Percentiles rank a stretch among this genome's conserved stretches.
Conservation (phyloP, 2,329 filamentous ascomycete species). For the Coleophoma cylindrospora region DNA sequence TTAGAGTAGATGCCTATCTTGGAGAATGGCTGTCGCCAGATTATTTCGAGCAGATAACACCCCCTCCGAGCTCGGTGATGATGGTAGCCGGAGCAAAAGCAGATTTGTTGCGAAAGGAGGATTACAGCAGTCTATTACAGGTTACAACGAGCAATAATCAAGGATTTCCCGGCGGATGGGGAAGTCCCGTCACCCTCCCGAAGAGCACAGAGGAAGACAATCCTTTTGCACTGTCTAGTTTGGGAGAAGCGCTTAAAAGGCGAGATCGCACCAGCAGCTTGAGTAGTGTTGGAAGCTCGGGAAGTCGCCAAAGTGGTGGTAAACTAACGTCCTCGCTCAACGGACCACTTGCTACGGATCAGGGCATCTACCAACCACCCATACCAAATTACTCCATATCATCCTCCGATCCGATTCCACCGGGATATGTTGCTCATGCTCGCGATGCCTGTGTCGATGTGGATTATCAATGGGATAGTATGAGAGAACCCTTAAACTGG, state of each 20-base stretch:
- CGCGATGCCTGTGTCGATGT: conserved; percentile 78
- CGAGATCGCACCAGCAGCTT: conserved; percentile 28
- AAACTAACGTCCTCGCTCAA: conserved; percentile 4
- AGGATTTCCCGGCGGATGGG: conserved; percentile 32
- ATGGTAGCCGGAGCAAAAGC: conserved; percentile 90
- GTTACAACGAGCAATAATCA: conserved; percentile 18
- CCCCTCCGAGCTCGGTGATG: conserved; percentile 77
- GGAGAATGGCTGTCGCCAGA: conserved; percentile 93
- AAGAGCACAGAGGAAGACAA: conserved; percentile 21
- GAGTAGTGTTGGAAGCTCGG: conserved; percentile 23
- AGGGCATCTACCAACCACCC: conserved; percentile 63
- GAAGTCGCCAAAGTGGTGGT: conserved; percentile 13
- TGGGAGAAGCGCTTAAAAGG: conserved; percentile 20
- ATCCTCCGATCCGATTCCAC: conserved; percentile 72
- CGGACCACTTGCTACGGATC: conserved; percentile 11
- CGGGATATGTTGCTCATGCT: conserved; percentile 85
- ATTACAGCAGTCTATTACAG: conserved; percentile 44
- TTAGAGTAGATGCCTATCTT: conserved; percentile 87
- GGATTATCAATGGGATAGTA: conserved; percentile 97
- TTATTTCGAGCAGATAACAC: conserved; percentile 90
- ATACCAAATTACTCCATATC: conserved; percentile 81
- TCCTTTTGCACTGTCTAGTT: conserved; percentile 17
- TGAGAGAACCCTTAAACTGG: conserved; percentile 72
- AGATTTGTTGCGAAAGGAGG: conserved; percentile 72
- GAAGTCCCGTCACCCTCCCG: conserved; percentile 21